A percentile compares a stretch with the other conserved stretches of the same genome.
These are phyloP conservation scores for Nakazawaea ambrosiae DNA, from an alignment of 805 yeast species.

Conservation along the genomic window DNA sequence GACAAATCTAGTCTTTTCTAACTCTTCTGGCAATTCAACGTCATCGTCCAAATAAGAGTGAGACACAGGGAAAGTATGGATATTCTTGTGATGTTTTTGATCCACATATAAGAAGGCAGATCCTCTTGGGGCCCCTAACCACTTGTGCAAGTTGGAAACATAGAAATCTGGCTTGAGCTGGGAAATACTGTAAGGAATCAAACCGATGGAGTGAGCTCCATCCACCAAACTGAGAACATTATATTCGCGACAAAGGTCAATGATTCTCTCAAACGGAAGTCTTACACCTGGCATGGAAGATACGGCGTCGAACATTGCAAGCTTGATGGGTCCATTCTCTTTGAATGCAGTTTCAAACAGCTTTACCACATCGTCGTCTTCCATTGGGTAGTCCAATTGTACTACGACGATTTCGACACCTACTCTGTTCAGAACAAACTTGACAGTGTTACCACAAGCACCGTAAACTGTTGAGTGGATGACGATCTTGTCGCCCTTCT, in stretches of 20 bases:
- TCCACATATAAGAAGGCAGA: constrained; percentile 54
- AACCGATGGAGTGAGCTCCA: constrained; percentile 68
- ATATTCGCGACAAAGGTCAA: constrained; percentile 36
- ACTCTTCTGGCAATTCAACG: constrained; percentile 18
- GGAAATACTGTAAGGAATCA: constrained; percentile 34
- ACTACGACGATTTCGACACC: constrained; percentile 31
- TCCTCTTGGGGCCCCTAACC: constrained; percentile 55
- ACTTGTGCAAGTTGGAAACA: constrained; percentile 61
- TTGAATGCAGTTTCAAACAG: constrained; percentile 23
- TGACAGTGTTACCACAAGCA: constrained; percentile 46
- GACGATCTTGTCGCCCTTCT: constrained; percentile 44
- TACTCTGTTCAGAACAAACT: constrained; percentile 27
- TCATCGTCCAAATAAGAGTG: constrained; percentile 34
- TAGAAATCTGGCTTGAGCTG: constrained; percentile 51
- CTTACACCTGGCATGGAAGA: constrained; percentile 58
- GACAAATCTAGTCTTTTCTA: constrained; percentile 23
- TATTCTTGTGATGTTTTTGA: constrained; percentile 36
- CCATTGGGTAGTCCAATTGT: constrained; percentile 35
- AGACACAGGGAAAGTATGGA: constrained; percentile 56
- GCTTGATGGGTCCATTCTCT: constrained; percentile 23
- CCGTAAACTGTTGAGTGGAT: constrained; percentile 44
- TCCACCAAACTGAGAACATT: constrained; percentile 52
- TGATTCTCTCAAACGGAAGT: constrained; percentile 48
- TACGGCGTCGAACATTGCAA: constrained; percentile 51
- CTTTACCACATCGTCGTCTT: constrained; percentile 31